Percentiles rank a stretch among this genome's conserved stretches.
Evolutionary conservation across 2,329 filamentous ascomycete species (phyloP).

Genomic region (Alternaria gaisen): DNA sequence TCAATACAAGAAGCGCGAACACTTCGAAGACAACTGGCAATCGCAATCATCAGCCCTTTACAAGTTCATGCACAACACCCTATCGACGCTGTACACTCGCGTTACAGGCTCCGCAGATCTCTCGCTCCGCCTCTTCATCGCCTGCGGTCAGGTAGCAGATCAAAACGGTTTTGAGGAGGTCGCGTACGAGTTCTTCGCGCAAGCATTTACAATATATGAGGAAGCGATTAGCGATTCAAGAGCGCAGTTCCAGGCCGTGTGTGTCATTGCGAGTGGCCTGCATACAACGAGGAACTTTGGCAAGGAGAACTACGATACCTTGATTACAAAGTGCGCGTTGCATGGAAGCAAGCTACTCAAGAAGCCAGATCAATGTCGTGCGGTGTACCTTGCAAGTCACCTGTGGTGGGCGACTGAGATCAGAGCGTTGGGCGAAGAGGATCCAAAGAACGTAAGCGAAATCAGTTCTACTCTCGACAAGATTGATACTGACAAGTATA

Average conservation of each 20-base stretch:
- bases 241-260: constrained; percentile 97
- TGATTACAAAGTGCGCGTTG: constrained; percentile 96
- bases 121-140: constrained; percentile 86
- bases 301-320: constrained; percentile 97
- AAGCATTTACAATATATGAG: constrained; percentile 98
- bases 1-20: constrained; percentile 88
- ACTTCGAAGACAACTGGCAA: constrained; percentile 80
- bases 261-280: constrained; percentile 87
- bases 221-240: constrained; percentile 95
- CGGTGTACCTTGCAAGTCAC: constrained; percentile 95
- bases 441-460: constrained; percentile 75
- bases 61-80: constrained; percentile 91
- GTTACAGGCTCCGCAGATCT: constrained; percentile 89
- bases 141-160: constrained; percentile 91
- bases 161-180: constrained; percentile 93
- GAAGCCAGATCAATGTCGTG: constrained; percentile 97
- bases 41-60: constrained; percentile 81
- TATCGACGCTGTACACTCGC: constrained; percentile 87
- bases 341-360: constrained; percentile 97
- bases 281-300: constrained; percentile 90
- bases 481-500: constrained; percentile 20
- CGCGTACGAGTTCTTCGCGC: constrained; percentile 96
- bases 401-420: constrained; percentile 97
- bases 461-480: background rate
- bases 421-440: constrained; percentile 77